Conservation (phyloP, 208 protist species). For the Sergeia podlipaevii region DNA sequence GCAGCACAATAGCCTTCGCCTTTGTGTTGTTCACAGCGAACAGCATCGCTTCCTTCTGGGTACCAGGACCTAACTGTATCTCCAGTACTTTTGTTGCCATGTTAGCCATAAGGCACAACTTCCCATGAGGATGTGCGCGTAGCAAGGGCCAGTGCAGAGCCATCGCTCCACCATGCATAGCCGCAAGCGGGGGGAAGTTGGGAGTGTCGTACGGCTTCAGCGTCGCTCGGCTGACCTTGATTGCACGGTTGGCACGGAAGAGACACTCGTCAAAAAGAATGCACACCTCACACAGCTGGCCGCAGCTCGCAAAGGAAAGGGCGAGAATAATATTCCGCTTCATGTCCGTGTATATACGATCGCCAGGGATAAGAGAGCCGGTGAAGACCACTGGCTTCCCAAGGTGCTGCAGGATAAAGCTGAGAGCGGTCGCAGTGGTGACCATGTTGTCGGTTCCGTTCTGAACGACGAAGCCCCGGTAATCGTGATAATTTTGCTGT, state of each 20-base stretch:
- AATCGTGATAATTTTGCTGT: constrained; percentile 77
- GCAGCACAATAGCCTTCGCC: constrained; percentile 83
- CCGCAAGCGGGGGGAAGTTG: constrained; percentile 89
- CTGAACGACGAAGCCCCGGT: constrained; percentile 97
- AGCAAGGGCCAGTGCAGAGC: constrained; percentile 37
- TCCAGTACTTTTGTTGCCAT: constrained; percentile 44
- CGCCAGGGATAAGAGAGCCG: constrained; percentile 90
- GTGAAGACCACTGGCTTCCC: constrained; percentile 97
- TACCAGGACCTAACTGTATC: constrained; percentile 78
- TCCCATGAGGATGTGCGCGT: constrained; percentile 35
- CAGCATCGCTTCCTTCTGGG: constrained; percentile 20
- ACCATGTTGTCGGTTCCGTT: constrained; percentile 96
- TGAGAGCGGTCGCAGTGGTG: constrained; percentile 92
- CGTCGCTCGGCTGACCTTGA: constrained; percentile 69
- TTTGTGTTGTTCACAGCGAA: constrained; percentile 19
- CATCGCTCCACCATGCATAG: constrained; percentile 47
- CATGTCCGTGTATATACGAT: constrained; percentile 87
- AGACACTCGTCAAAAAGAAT: constrained; percentile 95
- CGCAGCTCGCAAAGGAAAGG: constrained; percentile 80
- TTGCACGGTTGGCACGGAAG: constrained; percentile 90
- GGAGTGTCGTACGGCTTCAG: constrained; percentile 91
- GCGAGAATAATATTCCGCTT: constrained; percentile 81
- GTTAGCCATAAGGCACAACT: constrained; percentile 46
- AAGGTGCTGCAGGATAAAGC: constrained; percentile 97
- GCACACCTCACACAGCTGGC: constrained; percentile 91